Evolutionary conservation across 495 filamentous ascomycete genomes (phyloP).

Genomic region (Collariella sp.): DNA sequence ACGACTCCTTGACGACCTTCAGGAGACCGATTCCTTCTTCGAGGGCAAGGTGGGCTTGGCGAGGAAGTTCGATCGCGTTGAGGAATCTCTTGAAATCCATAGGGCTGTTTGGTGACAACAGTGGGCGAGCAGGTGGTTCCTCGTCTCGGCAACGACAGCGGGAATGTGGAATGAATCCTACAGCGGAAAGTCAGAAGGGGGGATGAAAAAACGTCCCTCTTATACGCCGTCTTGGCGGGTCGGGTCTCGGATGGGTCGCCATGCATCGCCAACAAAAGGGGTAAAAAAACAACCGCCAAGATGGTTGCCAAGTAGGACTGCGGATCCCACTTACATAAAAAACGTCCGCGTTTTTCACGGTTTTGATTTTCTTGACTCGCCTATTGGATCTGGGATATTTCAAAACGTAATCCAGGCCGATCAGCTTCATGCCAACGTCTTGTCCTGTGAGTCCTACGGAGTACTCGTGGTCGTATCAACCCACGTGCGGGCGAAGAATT

Average conservation of each 20-base stretch:
- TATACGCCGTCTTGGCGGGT: slow-evolving; percentile 1
- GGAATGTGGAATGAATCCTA: neutral
- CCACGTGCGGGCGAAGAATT: neutral
- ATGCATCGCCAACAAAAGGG: neutral
- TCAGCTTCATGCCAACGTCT: neutral
- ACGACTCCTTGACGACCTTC: neutral
- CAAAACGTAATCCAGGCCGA: slow-evolving; percentile 5
- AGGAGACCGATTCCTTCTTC: slow-evolving; percentile 7
- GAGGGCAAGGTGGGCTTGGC: slow-evolving; percentile 11
- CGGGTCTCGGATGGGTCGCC: neutral
- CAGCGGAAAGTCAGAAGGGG: neutral
- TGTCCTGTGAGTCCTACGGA: neutral
- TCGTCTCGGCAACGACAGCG: neutral
- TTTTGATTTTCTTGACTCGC: neutral
- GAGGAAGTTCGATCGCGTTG: slow-evolving; percentile 8
- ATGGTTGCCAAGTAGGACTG: neutral
- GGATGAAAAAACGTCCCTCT: neutral
- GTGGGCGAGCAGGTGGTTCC: neutral
- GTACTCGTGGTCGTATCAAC: neutral
- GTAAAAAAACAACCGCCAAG: neutral
- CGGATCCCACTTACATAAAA: slow-evolving; percentile 7
- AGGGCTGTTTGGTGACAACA: neutral
- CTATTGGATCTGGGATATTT: neutral
- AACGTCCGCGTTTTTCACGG: neutral
- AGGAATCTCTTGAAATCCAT: neutral